Conservation (phyloP, 2,329 filamentous ascomycete species). For the Penicillium sp. region DNA sequence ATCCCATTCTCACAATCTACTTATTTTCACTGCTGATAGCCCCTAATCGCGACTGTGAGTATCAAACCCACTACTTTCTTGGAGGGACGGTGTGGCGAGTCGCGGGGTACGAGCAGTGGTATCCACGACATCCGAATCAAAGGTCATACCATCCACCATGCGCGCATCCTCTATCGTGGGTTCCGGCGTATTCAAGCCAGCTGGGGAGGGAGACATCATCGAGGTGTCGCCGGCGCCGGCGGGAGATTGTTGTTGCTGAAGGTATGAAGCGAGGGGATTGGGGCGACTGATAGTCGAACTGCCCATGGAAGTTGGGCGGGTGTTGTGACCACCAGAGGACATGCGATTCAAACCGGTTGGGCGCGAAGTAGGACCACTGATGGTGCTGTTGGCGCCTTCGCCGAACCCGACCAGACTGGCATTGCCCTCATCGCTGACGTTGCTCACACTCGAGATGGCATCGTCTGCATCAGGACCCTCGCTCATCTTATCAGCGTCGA, state of each 20-base stretch:
- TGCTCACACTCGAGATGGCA: conserved; percentile 60
- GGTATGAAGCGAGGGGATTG: conserved; percentile 25
- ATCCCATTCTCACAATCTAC: conserved; percentile 8
- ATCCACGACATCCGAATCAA: conserved; percentile 57
- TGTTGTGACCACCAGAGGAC: conserved; percentile 28
- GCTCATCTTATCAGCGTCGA: conserved; percentile 51
- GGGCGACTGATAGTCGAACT: conserved; percentile 34
- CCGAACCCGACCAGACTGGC: conserved; percentile 86
- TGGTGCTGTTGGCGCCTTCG: conserved; percentile 80
- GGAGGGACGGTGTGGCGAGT: conserved; percentile 37
- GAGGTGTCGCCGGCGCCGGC: conserved; percentile 31
- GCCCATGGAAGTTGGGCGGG: conserved; percentile 36
- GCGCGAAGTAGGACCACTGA: conserved; percentile 68
- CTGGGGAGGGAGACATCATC: conserved; percentile 39
- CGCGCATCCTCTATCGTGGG: conserved; percentile 50
- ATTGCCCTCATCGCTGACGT: conserved; percentile 78
- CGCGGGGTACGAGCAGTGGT: conserved; percentile 57
- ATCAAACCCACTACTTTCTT: conserved; percentile 12
- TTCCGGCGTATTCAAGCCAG: conserved; percentile 38
- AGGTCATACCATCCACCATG: conserved; percentile 63
- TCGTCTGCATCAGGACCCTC: conserved; percentile 64
- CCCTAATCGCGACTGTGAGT: conserved; percentile 21
- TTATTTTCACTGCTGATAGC: not conserved
- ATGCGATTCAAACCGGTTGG: conserved; percentile 44
- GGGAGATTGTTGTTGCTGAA: conserved; percentile 23